Conservation (phyloP, 805 yeast genomes). For the Wickerhamomyces xylosicus region DNA sequence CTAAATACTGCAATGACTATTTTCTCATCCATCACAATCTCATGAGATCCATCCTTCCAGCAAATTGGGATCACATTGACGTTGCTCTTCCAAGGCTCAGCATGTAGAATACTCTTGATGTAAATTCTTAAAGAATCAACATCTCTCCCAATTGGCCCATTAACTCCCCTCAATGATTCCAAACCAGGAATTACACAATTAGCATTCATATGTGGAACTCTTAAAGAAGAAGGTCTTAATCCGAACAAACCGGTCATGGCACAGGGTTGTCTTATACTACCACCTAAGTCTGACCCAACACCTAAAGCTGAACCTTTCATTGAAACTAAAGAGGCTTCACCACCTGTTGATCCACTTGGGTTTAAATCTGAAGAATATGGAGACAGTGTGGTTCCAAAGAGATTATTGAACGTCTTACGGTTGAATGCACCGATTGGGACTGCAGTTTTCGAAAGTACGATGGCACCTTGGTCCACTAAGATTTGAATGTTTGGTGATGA, state of each 20-base stretch:
- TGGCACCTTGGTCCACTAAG: conserved; percentile 37
- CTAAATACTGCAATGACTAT: conserved; percentile 30
- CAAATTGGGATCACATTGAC: conserved; percentile 30
- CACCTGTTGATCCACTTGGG: conserved; percentile 47
- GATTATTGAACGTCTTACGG: conserved; percentile 33
- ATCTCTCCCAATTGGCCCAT: conserved; percentile 36
- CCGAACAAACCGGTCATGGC: conserved; percentile 31
- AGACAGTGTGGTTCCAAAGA: conserved; percentile 37
- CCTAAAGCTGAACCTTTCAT: conserved; percentile 39
- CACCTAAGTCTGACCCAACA: conserved; percentile 47
- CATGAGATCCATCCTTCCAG: conserved; percentile 21
- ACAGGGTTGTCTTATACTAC: conserved; percentile 39
- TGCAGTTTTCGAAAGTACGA: conserved; percentile 44
- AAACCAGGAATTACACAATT: conserved; percentile 16
- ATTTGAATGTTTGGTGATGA: conserved; percentile 29
- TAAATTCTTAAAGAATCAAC: conserved; percentile 28
- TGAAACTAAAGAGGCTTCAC: conserved; percentile 39
- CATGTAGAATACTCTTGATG: conserved; percentile 20
- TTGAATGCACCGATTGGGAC: conserved; percentile 42
- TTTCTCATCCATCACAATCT: conserved; percentile 23
- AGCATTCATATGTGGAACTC: conserved; percentile 26
- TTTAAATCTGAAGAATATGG: conserved; percentile 32
- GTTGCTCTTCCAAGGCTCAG: conserved; percentile 34
- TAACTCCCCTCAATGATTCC: conserved; percentile 29
- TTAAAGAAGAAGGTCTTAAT: conserved; percentile 34